These are phyloP conservation scores for Musa beccarii DNA, from an alignment of 176 grass and related monocot species.

Conservation along the genomic window DNA sequence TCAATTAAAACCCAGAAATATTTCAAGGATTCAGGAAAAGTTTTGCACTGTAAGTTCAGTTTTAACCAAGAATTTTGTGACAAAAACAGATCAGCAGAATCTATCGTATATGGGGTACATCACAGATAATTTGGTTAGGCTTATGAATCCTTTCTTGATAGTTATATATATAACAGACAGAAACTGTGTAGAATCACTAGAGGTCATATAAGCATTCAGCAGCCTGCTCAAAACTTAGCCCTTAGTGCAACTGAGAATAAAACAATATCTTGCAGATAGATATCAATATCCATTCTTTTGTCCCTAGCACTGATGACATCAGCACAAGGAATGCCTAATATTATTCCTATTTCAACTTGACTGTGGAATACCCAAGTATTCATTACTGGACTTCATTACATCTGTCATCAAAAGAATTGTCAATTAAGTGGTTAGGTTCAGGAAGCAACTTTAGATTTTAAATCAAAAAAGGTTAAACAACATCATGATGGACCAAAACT, in stretches of 20 bases:
- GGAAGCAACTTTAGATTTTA: background rate
- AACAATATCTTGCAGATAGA: background rate
- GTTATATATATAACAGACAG: no score
- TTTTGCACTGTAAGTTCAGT: no score
- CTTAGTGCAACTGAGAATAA: background rate
- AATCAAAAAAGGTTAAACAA: background rate
- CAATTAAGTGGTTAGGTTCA: background rate
- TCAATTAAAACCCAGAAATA: background rate
- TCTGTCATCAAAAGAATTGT: background rate
- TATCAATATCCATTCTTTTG: background rate
- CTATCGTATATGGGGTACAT: no score
- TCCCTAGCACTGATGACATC: background rate
- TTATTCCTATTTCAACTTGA: background rate
- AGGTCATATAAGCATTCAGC: background rate
- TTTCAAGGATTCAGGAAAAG: no score
- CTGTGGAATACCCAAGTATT: background rate
- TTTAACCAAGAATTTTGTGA: no score
- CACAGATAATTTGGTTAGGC: no score
- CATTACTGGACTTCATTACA: background rate
- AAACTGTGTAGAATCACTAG: background rate
- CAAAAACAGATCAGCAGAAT: no score
- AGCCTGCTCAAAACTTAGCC: background rate
- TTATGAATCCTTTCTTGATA: no score
- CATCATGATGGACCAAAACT: background rate
- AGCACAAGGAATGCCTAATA: background rate